A percentile compares a stretch with the other conserved stretches of the same genome.
These are phyloP conservation scores for Scleroderma bovista DNA, from an alignment of 768 basidiomycete genomes.

Conservation along the genomic window DNA sequence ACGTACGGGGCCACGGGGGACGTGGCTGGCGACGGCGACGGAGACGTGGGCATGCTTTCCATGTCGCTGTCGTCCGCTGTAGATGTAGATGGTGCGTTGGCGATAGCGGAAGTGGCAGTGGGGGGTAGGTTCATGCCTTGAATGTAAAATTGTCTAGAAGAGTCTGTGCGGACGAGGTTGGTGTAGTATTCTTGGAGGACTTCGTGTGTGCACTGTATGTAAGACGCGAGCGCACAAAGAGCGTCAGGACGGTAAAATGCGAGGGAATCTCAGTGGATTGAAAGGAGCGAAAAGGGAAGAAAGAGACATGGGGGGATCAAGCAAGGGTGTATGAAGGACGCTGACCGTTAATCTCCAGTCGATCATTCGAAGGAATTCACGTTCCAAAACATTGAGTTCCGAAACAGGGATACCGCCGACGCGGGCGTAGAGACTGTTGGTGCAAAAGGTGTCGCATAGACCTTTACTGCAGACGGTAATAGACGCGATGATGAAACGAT, in stretches of 20 bases:
- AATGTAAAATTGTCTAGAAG: constrained; percentile 51
- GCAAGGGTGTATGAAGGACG: constrained; percentile 21
- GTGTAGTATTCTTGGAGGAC: constrained; percentile 91
- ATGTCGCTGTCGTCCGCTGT: constrained; percentile 56
- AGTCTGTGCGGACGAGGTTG: constrained; percentile 86
- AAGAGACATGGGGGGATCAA: constrained; percentile 4
- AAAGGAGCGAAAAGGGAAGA: constrained; percentile 10
- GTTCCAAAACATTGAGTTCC: constrained; percentile 92
- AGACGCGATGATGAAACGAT: constrained; percentile 94
- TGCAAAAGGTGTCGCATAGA: constrained; percentile 92
- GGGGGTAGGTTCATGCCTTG: constrained; percentile 33
- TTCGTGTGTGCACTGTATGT: constrained; percentile 79
- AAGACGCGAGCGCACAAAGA: constrained; percentile 22
- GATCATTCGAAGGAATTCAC: constrained; percentile 86
- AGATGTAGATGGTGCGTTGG: constrained; percentile 33
- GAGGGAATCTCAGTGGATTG: constrained; percentile 5
- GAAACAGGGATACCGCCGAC: constrained; percentile 90
- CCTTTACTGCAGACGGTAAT: constrained; percentile 93
- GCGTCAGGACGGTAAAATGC: constrained; percentile 8
- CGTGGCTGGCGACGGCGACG: constrained; percentile 43
- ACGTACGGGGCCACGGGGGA: constrained; percentile 23
- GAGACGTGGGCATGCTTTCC: constrained; percentile 45
- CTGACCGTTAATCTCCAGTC: constrained; percentile 94
- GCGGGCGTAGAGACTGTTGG: constrained; percentile 90
- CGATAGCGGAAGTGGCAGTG: constrained; percentile 4